Evolutionary conservation across 257 asterid species (phyloP), one percentile per base, ranked within the genome.

Genomic region (Nicotiana benthamiana): DNA sequence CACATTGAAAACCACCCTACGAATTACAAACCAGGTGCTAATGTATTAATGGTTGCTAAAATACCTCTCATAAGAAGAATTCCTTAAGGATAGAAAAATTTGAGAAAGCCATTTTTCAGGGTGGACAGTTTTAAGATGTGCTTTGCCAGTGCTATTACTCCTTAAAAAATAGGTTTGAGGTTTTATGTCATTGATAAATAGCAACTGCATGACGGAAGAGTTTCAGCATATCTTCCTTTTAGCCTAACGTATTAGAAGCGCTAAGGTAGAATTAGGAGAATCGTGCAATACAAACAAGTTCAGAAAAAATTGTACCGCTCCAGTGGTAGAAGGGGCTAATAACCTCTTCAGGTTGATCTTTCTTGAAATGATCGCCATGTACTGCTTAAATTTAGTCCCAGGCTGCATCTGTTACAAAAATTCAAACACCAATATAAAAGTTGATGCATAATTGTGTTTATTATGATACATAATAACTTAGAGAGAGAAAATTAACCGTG

Each of bases 321-420:
- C 98, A 48, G 27, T 76, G 24, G 97, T 92, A 67, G 98, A 93
- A 80, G 98, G 97, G 56, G 98, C 96, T 57, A 93, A 85, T 81
- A 94, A 63, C 79, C 85, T 91, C 91, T 94, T 89, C 87, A 92
- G 83, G 85, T 94, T 91, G 89, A 94, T 81, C 86, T 88, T 89
- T 22, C 75, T 74, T 32, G 83, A 81, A 76, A 91, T 28, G 79
- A n/a, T 76, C 84, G 74, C 88, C 18, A 86, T 26, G 30, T 17
- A 48, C 74, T 85, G 87, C 86, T 82, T 94, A 72, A 91, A 74
- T 79, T 81, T 80, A 61, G 77, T 82, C 16, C 77, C n/a, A 59
- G 72, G 48, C 30, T 90, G 77, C 34, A 76, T 91, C 97, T 94
- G 94, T 83, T 82, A 51, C 79, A 74, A 61, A 84, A 79, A 40